Evolutionary conservation across 768 basidiomycete species (phyloP), one percentile per base, ranked within the genome.

Genomic region (Nidularia pulvinata): DNA sequence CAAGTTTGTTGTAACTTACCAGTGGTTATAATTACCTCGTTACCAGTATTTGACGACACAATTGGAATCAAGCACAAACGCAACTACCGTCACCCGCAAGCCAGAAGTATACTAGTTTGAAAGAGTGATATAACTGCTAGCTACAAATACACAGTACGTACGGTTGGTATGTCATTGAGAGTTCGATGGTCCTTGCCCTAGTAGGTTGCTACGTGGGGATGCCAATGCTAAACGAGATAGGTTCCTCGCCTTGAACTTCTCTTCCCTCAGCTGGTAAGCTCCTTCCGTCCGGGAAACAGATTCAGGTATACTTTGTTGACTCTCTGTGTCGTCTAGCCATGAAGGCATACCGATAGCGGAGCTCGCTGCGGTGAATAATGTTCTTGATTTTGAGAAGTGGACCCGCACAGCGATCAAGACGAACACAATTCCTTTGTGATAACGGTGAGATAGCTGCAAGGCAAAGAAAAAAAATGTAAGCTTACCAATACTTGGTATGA

Each of bases 401-500:
- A 67, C 61, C 9, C 68, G 57, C 2, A 67, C 64, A 7, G 64
- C 61, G 25, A 69, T 66, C 34, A 69, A 46, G 7, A 67, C 65
- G 49, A 69, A 69, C 3, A 67, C 66, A 44, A 67, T 69, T 7
- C 68, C 68, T 69, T 19, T 44, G 25, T 30, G 25, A 30, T 30
- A 30, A 30, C 25, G 25, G 25, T n/a, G 6, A 22, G 22, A 50
- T 36, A 35, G 3, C 6, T 33, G 33, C 30, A 30, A 19, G 16
- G 35, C 32, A 19, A 53, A 22, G 16, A 22, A 9, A 10, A 51
- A 39, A 49, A 19, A 22, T 14, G 16, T 33, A 22, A 11, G 30
- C 61, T 54, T 46, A 70, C 69, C 69, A 14, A 68, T 66, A 46
- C 62, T 65, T 3, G 69, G 69, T 14, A 67, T 56, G 13, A 67